Percentiles rank a stretch among this genome's conserved stretches.
These are phyloP conservation scores for Fusarium solani-melongenae DNA, from an alignment of 2,329 filamentous ascomycete genomes.

Conservation along the genomic window DNA sequence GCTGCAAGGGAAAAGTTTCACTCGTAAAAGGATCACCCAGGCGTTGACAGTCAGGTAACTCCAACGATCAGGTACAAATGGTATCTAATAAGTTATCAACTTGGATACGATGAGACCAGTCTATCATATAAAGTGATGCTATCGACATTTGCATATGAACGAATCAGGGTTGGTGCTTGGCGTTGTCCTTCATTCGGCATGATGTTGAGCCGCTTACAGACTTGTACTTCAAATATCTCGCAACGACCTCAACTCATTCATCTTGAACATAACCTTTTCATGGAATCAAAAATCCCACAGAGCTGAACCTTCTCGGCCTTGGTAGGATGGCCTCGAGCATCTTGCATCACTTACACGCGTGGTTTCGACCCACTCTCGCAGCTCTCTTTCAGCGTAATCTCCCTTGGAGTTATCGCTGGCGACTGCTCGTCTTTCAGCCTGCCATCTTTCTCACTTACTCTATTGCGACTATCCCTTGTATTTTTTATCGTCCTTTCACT, in stretches of 20 bases:
- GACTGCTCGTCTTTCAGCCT: conserved; percentile 56
- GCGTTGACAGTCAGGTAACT: too few relatives aligned
- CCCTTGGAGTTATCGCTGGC: conserved; percentile 55
- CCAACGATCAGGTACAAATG: neutral
- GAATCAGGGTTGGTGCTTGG: neutral
- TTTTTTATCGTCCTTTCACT: conserved; percentile 50
- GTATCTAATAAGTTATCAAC: neutral
- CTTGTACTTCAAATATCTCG: neutral
- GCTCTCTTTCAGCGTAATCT: conserved; percentile 51
- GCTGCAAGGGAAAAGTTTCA: neutral
- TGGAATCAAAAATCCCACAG: too few relatives aligned
- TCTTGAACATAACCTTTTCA: neutral
- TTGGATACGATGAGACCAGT: neutral
- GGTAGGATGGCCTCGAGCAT: conserved; percentile 13
- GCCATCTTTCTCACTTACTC: conserved; percentile 51
- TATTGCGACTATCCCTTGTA: conserved; percentile 49
- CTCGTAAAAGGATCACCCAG: neutral
- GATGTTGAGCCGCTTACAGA: conserved; percentile 29
- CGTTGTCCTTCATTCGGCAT: neutral
- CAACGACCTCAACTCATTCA: neutral
- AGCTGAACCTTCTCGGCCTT: too few relatives aligned
- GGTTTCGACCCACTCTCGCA: conserved; percentile 46
- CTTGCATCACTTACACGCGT: conserved; percentile 25
- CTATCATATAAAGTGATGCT: neutral
- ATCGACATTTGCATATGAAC: neutral